These are phyloP conservation scores for Peronospora destructor DNA, from an alignment of 352 stramenopile species.

Conservation along the genomic window DNA sequence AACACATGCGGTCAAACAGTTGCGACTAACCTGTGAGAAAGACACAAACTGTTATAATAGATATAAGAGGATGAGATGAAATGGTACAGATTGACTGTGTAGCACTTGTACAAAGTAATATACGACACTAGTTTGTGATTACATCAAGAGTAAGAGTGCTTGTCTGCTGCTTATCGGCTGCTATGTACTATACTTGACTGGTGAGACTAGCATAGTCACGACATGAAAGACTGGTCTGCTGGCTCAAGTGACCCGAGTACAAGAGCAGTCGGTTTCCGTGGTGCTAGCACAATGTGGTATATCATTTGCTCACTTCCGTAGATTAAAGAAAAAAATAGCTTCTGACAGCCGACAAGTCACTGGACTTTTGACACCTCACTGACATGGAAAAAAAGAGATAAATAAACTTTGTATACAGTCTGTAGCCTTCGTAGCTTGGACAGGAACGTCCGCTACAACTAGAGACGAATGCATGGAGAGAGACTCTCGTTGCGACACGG, in stretches of 20 bases:
- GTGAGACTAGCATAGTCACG: conserved; percentile 1
- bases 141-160: conserved; percentile 19
- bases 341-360: no score
- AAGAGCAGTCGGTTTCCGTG: conserved; percentile 3
- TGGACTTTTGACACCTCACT: no score
- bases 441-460: no score
- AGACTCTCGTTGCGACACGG: no score
- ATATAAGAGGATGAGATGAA: not conserved
- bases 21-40: not conserved
- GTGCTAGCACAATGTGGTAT: not conserved
- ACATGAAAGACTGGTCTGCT: not conserved
- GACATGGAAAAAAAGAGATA: no score
- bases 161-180: conserved; percentile 8
- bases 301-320: conserved; percentile 4
- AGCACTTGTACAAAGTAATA: not conserved
- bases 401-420: no score
- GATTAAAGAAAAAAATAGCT: not conserved
- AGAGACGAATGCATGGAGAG: no score
- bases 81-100: not conserved
- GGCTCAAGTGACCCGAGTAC: conserved; percentile 1
- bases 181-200: conserved; percentile 1
- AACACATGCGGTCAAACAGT: conserved; percentile 5
- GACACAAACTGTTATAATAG: conserved; percentile 1
- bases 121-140: not conserved
- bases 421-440: no score